Base-by-base conservation (phyloP, 768 basidiomycete species). In the Termitomyces sp. region DNA sequence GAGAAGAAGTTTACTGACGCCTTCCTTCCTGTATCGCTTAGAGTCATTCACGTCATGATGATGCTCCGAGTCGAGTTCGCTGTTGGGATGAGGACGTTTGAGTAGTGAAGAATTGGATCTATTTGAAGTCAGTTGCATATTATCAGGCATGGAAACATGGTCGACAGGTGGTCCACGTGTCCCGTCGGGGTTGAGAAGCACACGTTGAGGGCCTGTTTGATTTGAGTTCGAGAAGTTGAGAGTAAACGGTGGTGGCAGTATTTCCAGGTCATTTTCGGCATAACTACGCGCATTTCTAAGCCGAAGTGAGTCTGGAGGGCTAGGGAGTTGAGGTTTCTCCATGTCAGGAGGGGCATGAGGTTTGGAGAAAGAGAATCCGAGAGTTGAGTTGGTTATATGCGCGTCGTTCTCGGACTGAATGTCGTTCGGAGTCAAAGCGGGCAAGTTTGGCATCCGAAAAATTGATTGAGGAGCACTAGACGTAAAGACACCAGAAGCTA, bases 301-400 rank as follows among this genome's bases (percentile, higher is more conserved):
- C 20, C 54, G 56, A 55, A 62, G 39, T 4, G 66, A 61, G 4
- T 49, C 59, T 6, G 63, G 64, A 44, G 64, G 64, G 54, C 57
- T 63, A 30, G 60, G 65, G 6, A 64, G 61, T 33, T 65, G 66
- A 31, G 47, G 27, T 37, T 55, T 41, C 34, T 46, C 45, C 22
- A 47, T 41, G 12, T 54, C 53, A 1, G 53, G 34, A 18, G 31
- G 20, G 22, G 54, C 44, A 47, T 59, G 58, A 34, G 55, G 45
- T 13, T 61, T 64, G 30, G 61, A 57, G 37, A 61, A 62, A 34
- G 58, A 58, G 42, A 66, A 64, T n/a, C 56, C 57, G 31, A 61
- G 47, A 27, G 53, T 30, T 45, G 58, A 54, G 57, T 37, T 60
- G 57, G 55, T 22, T 64, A 52, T 68, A 67, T 68, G 67, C 66